Evolutionary conservation across 768 basidiomycete species (phyloP), one percentile per base, ranked within the genome.

Genomic region (Lentinula sp.): DNA sequence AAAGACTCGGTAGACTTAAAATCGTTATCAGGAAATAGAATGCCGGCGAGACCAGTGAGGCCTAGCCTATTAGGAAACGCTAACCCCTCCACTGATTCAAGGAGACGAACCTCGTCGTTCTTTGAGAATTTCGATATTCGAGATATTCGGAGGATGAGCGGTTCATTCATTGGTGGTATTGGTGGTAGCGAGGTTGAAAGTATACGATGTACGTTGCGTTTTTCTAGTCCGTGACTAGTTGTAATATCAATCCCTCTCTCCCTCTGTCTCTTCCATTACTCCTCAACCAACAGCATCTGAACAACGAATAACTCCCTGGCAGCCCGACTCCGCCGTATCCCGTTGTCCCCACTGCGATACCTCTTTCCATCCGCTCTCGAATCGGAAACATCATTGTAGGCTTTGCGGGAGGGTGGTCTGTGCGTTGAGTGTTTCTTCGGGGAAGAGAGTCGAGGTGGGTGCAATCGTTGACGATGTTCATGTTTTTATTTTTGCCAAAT

Each of bases 341-440:
- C 85, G 86, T 62, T 99, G 96, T 75, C 89, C 93, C 1, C 76
- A 96, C 63, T 99, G 96, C 84, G 71, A 84, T 65, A 80, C 83
- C 54, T 84, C 88, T 1, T 98, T 98, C 70, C 91, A 95, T 69
- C 85, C 91, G 0, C 74, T 98, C 2, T 92, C 93, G 1, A 96
- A 94, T 66, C 86, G 96, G 13, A 96, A 96, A 74, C 96, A 98
- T 66, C 96, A 98, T 69, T 98, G 96, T 70, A 87, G 96, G 8
- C 77, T 98, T 13, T 98, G 96, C 66, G 96, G 96, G 0, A 80
- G 87, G 59, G 91, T 98, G 43, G 86, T 98, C 12, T 98, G 96
- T 68, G 90, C 95, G 0, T 79, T 97, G 4, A 93, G 94, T 0
- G 77, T 87, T 10, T 93, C 91, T 61, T 81, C 77, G 4, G 85